Evolutionary conservation across 768 basidiomycete species (phyloP).

Genomic region (Agaricus bisporus): DNA sequence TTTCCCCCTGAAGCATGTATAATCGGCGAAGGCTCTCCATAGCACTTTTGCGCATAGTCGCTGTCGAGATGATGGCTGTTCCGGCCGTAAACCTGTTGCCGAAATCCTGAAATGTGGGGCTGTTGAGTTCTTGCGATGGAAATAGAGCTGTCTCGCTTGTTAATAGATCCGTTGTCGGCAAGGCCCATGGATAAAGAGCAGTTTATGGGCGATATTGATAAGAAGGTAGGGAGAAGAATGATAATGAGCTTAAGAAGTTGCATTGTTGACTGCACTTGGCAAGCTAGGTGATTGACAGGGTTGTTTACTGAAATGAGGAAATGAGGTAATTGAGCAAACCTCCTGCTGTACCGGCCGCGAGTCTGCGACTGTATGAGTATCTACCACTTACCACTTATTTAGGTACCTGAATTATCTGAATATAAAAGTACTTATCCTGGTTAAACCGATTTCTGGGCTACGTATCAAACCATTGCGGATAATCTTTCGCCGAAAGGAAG

Average conservation of each 20-base stretch:
- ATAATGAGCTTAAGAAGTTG: background rate
- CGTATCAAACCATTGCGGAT: too few relatives aligned
- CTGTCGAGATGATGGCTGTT: too few relatives aligned
- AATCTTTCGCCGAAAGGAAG: too few relatives aligned
- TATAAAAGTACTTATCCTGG: too few relatives aligned
- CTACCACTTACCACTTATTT: too few relatives aligned
- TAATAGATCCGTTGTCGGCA: background rate
- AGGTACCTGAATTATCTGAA: too few relatives aligned
- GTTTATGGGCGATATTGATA: background rate
- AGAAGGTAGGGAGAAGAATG: background rate
- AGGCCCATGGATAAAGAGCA: background rate
- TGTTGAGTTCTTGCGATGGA: background rate
- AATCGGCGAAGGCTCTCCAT: slow-evolving; percentile 13
- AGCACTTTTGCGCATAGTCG: slow-evolving; percentile 2
- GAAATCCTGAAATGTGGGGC: background rate
- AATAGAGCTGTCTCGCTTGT: background rate
- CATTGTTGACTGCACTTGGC: background rate
- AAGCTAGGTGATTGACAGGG: background rate
- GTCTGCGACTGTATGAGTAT: too few relatives aligned
- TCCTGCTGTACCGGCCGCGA: too few relatives aligned
- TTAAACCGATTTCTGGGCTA: too few relatives aligned
- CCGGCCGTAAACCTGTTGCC: background rate
- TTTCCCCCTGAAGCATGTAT: slow-evolving; percentile 12
- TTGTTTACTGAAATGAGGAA: background rate
- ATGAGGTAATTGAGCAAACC: background rate